phyloP scores from a whole-genome alignment of 1,284 basidiomycete species.

The Malassezia yamatoensis region DNA sequence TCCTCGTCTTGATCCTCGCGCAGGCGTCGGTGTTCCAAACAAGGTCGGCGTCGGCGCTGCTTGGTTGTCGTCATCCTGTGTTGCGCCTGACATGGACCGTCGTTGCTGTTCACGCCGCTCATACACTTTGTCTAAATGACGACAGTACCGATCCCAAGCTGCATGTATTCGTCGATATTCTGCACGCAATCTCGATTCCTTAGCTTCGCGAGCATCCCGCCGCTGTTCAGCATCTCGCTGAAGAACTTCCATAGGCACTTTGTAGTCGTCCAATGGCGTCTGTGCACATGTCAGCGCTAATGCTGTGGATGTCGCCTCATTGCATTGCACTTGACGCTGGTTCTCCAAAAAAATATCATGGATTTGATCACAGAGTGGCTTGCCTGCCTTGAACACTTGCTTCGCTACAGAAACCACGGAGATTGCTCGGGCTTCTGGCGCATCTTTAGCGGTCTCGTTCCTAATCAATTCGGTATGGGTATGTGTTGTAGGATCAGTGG shows the following conservation, averaged over 20 bases:
- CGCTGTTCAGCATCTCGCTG: not conserved
- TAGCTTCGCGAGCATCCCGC: conserved; percentile 12
- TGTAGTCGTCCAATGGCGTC: too few species aligned
- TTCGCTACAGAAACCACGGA: conserved; percentile 1
- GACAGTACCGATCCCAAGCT: conserved; percentile 39
- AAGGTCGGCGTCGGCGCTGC: not conserved
- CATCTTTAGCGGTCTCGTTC: too few species aligned
- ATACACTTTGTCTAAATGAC: conserved; percentile 28
- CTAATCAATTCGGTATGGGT: too few species aligned
- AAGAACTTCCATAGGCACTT: not conserved
- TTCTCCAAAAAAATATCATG: not conserved
- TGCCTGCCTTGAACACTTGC: conserved; percentile 1
- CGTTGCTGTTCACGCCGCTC: conserved; percentile 25
- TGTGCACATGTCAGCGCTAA: too few species aligned
- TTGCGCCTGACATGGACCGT: conserved; percentile 3
- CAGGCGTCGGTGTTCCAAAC: conserved; percentile 3
- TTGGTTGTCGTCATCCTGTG: not conserved
- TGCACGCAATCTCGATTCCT: conserved; percentile 26
- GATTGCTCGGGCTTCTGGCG: too few species aligned
- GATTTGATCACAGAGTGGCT: not conserved
- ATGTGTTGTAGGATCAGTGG: too few species aligned
- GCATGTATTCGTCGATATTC: conserved; percentile 34
- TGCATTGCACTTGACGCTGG: not conserved
- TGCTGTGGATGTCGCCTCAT: too few species aligned
- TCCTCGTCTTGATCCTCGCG: conserved; percentile 12